Evolutionary conservation across 345 rosid genomes (phyloP).

Genomic region (Corymbia maculata): DNA sequence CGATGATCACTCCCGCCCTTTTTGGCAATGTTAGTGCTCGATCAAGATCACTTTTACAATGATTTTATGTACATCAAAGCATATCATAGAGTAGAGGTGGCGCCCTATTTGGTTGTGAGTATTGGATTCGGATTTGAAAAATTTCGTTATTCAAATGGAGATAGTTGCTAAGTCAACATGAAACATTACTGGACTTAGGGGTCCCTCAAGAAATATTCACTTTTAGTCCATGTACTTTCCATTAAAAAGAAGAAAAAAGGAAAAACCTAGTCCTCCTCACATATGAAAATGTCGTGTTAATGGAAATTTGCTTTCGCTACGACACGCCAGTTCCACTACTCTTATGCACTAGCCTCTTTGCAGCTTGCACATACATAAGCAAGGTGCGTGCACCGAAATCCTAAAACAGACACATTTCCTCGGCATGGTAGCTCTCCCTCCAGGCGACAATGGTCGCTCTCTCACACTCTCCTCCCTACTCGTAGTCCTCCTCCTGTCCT

Average conservation of each 20-base stretch:
- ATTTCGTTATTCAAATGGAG: no score
- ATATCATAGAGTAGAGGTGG: no score
- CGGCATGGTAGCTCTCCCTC: not conserved
- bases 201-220: not conserved
- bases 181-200: no score
- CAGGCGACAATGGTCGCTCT: not conserved
- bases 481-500: not conserved
- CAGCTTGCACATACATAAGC: not conserved
- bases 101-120: not conserved
- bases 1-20: no score
- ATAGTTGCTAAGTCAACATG: no score
- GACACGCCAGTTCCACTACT: not conserved
- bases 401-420: not conserved
- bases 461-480: not conserved
- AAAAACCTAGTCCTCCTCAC: not conserved
- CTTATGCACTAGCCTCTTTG: not conserved
- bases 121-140: no score
- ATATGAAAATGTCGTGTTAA: not conserved
- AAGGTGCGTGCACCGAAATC: not conserved
- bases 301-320: not conserved
- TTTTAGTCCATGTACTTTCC: not conserved
- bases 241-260: no score
- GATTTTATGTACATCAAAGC: no score
- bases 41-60: no score
- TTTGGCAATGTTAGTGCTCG: not conserved